Evolutionary conservation across 2,329 filamentous ascomycete species (phyloP).

Genomic region (Leptographium lundbergii): DNA sequence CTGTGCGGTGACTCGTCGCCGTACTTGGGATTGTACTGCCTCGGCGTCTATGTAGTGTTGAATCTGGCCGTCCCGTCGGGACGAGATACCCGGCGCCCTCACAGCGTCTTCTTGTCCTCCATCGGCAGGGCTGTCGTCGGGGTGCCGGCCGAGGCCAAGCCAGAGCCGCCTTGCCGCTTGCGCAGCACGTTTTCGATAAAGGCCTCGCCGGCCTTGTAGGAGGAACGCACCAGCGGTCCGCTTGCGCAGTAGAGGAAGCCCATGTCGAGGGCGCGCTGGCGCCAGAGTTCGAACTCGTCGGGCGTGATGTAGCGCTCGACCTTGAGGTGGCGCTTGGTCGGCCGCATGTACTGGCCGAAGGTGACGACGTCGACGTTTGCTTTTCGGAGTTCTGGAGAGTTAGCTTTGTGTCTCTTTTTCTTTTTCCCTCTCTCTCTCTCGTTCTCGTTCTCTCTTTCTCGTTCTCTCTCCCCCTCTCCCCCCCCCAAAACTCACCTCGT

Average conservation of each 20-base stretch:
- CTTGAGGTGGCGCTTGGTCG: conserved; percentile 94
- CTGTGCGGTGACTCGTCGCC: too few relatives aligned
- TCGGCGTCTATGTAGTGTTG: too few relatives aligned
- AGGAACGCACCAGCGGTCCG: conserved; percentile 83
- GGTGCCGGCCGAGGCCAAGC: not conserved
- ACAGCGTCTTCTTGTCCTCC: conserved; percentile 1
- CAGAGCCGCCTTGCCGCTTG: conserved; percentile 49
- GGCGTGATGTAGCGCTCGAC: conserved; percentile 93
- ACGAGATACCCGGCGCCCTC: too few relatives aligned
- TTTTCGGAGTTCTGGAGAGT: conserved; percentile 54
- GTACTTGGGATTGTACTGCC: too few relatives aligned
- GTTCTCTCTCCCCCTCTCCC: not conserved
- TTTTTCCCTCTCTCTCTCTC: not conserved
- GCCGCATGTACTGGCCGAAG: conserved; percentile 99
- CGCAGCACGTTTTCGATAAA: conserved; percentile 98
- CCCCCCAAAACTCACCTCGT: conserved; percentile 37
- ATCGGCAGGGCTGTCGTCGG: not conserved
- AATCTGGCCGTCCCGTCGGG: too few relatives aligned
- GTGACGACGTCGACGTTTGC: conserved; percentile 86
- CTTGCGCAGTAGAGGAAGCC: conserved; percentile 95
- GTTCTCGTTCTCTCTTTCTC: not conserved
- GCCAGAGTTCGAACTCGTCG: conserved; percentile 83
- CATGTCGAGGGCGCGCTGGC: conserved; percentile 78
- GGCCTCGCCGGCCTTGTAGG: conserved; percentile 94
- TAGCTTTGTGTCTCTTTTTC: not conserved